Evolutionary conservation across 2,329 filamentous ascomycete genomes (phyloP), one percentile per base, ranked within the genome.

Genomic region (Epichloe uncinata): DNA sequence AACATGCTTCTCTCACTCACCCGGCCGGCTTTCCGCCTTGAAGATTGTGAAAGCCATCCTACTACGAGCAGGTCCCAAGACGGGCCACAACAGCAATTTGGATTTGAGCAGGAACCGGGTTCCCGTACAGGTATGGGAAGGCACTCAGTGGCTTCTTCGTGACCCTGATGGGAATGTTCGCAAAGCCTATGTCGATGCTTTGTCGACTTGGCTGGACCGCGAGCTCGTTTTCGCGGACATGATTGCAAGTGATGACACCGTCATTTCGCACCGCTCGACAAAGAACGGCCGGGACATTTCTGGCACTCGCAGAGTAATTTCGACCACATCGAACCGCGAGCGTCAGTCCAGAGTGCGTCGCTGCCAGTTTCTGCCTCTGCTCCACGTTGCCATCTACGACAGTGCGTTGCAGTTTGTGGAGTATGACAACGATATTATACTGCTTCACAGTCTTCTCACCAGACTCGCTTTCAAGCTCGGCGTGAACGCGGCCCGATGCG

Each of bases 341-440:
- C 80, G 76, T 53, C 69, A 71, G 15, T 62, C 69, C 18, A 60
- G 60, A 53, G 68, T 69, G 8, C 69, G 72, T 3, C 77, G 77
- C 41, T 81, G 80, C n/a, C 82, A 80, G 40, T 96, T 95, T 62
- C 68, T 96, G 45, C 79, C 87, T 49, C 73, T 94, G 3, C 72
- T 97, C 3, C 90, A 96, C 66, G 74, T 96, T 42, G 83, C 85
- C 46, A 77, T 93, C n/a, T 96, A 94, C 64, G 91, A 97, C 63
- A 87, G 86, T 56, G 85, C 87, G 7, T 69, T 91, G 20, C 84
- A 93, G 58, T 81, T 74, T 56, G 74, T 86, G 20, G 77, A 83
- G 26, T 82, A 77, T 42, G 85, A 93, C 54, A 73, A 79, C 0
- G 88, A 95, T 57, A 76, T 94, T 33, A 69, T 87, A 30, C 68